Percentiles rank a stretch among this genome's conserved stretches.
Evolutionary conservation across 805 yeast genomes (phyloP).

Genomic region (Priceomyces carsonii): DNA sequence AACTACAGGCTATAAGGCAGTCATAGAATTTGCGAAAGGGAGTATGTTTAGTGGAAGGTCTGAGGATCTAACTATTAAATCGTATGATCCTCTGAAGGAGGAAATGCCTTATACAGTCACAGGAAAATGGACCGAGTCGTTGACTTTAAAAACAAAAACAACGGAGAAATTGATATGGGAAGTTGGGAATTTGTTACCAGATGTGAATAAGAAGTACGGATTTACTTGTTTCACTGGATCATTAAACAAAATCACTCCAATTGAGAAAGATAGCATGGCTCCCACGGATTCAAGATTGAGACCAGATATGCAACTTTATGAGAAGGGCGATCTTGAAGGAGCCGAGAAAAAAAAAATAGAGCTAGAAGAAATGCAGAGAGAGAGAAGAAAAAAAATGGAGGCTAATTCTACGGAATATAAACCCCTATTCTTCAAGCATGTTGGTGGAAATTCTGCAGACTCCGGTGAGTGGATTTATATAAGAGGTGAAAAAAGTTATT

Average conservation of each 20-base stretch:
- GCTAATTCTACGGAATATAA: slow-evolving; percentile 43
- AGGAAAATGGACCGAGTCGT: slow-evolving; percentile 85
- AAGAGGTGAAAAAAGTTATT: slow-evolving; percentile 64
- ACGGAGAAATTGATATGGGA: slow-evolving; percentile 62
- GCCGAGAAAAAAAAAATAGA: slow-evolving; percentile 72
- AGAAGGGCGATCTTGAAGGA: slow-evolving; percentile 61
- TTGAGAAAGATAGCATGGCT: slow-evolving; percentile 67
- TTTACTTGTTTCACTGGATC: slow-evolving; percentile 81
- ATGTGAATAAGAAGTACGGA: slow-evolving; percentile 71
- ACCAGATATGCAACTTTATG: slow-evolving; percentile 80
- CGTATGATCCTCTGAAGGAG: slow-evolving; percentile 36
- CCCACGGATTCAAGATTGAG: slow-evolving; percentile 89
- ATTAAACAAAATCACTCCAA: slow-evolving; percentile 71
- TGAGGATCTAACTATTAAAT: slow-evolving; percentile 58
- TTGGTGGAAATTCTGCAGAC: slow-evolving; percentile 38
- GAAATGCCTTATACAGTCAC: slow-evolving; percentile 42
- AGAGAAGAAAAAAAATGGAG: slow-evolving; percentile 61
- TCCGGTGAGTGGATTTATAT: slow-evolving; percentile 54
- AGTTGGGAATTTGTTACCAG: slow-evolving; percentile 61
- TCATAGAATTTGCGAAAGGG: slow-evolving; percentile 72
- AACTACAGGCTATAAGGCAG: slow-evolving; percentile 67
- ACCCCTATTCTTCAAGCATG: slow-evolving; percentile 65
- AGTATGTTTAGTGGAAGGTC: slow-evolving; percentile 85
- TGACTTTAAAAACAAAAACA: slow-evolving; percentile 46
- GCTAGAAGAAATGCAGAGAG: slow-evolving; percentile 80